phyloP scores from a whole-genome alignment of 495 filamentous ascomycete genomes.

The Penicillium malachiteum region DNA sequence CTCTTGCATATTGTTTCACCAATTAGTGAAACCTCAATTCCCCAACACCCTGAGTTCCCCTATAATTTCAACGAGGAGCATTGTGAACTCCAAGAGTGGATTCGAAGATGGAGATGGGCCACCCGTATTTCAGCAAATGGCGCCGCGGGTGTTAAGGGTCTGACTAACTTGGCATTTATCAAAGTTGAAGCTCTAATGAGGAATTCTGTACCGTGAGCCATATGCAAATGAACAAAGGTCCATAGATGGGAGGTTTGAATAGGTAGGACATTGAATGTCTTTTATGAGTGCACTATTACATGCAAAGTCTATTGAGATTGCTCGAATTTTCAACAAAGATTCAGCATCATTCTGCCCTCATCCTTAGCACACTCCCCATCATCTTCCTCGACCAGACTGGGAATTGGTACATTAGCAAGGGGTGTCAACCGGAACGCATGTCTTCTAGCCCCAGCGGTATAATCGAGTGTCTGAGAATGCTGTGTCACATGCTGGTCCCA shows the following conservation, averaged over 20 bases:
- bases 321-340: conserved; percentile 5
- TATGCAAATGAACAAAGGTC: not conserved
- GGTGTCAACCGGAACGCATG: conserved; percentile 8
- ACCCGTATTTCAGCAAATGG: conserved; percentile 9
- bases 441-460: not conserved
- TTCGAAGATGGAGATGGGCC: conserved; percentile 6
- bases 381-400: conserved; percentile 5
- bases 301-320: too few relatives aligned
- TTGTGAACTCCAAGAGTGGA: conserved; percentile 4
- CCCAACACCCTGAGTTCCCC: too few relatives aligned
- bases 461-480: conserved; percentile 7
- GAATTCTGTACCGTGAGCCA: too few relatives aligned
- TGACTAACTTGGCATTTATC: conserved; percentile 5
- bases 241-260: too few relatives aligned
- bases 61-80: conserved; percentile 5
- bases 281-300: too few relatives aligned
- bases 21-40: too few relatives aligned
- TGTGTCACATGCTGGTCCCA: conserved; percentile 2
- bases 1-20: not conserved
- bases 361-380: conserved; percentile 9
- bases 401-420: conserved; percentile 7
- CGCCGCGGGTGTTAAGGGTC: not conserved
- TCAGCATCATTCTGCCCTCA: conserved; percentile 5
- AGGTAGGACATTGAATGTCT: too few relatives aligned
- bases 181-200: conserved; percentile 4